Evolutionary conservation across 495 filamentous ascomycete species (phyloP), one percentile per base, ranked within the genome.

Genomic region (Lophiotrema nucula): DNA sequence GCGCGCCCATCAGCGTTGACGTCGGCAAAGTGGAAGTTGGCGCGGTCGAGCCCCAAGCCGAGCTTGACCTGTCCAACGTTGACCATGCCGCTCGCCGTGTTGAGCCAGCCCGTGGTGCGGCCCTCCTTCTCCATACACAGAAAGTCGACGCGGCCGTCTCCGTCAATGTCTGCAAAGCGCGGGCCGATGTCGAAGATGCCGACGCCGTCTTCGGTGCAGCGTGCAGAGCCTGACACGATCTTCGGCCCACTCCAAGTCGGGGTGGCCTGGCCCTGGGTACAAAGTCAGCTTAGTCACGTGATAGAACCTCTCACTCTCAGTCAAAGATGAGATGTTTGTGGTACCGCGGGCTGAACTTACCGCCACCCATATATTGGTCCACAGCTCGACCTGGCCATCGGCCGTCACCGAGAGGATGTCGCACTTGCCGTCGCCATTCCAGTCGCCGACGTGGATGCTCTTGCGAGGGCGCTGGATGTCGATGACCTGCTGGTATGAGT

Each of bases 371-470:
- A 60, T 63, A 46, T 66, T 71, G 16, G 52, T 18, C 65, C 65
- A 71, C 13, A 67, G 47, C 19, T 58, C 38, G n/a, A 62, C 56
- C 26, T 45, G 11, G 1, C 60, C 54, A 35, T 43, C 27, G 23
- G 58, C 42, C 24, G 69, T 49, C 4, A 66, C 56, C 12, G 51
- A 46, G 33, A 66, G 53, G 39, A 72, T 57, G 37, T 72, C 69
- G 55, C 62, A 67, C 6, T 59, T 48, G 23, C 69, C 66, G 54
- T 69, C 63, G 1, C 68, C 68, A 51, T 72, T 49, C 47, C 60
- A 72, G 55, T 70, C 68, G 0, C 37, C 58, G 25, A 70, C 47
- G 42, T 69, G 66, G 18, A 72, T 13, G 22, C 60, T 60, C 26
- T 67, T 67, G 1, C 69, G 56, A 48, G 61, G 48, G 16, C 58